Evolutionary conservation across 371 early-diverging fungal species (phyloP), one percentile per base, ranked within the genome.

Genomic region (Mucor sp.): DNA sequence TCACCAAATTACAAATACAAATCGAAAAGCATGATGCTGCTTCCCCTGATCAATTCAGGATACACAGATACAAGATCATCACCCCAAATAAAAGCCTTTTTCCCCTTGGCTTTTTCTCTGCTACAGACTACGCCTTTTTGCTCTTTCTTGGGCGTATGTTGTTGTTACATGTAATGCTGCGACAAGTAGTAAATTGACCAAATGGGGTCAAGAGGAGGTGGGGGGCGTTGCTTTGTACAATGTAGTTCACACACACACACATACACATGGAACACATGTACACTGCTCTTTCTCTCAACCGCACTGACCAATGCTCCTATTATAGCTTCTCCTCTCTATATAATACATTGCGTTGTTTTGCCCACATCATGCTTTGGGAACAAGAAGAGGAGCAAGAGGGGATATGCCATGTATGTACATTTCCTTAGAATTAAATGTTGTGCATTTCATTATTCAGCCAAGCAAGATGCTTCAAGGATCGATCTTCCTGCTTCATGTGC

Each of bases 11-110:
- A 47, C 47, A 47, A 47, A 47, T 47, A 21, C 21, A 47, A 47
- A 47, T 47, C 47, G 47, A 55, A 55, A 28, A 30, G 56, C 56
- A 55, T 55, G 56, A 55, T 55, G 4, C 6, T 28, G 35, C 30
- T 33, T 58, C 58, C 58, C 58, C 58, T 58, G 58, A 58, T 19
- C 58, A 33, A 35, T 58, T 33, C 4, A 33, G 58, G 58, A 58
- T 58, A 58, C 58, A 58, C 58, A 58, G 35, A 55, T 28, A 55
- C 28, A 55, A 55, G 30, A 58, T 33, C 30, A 58, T 58, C 58
- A 58, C 58, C 58, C 58, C 58, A 58, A 58, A 15, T 41, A 41
- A 41, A 41, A 41, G 17, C 6, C 2, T 5, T 8, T 21, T n/a
- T 33, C 35, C 33, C 41, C 30, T 58, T 33, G 30, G 30, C 30